A percentile compares a stretch with the other conserved stretches of the same genome.
Evolutionary conservation across 192 early-diverging fungal genomes (phyloP).

Genomic region (Thamnidium elegans): DNA sequence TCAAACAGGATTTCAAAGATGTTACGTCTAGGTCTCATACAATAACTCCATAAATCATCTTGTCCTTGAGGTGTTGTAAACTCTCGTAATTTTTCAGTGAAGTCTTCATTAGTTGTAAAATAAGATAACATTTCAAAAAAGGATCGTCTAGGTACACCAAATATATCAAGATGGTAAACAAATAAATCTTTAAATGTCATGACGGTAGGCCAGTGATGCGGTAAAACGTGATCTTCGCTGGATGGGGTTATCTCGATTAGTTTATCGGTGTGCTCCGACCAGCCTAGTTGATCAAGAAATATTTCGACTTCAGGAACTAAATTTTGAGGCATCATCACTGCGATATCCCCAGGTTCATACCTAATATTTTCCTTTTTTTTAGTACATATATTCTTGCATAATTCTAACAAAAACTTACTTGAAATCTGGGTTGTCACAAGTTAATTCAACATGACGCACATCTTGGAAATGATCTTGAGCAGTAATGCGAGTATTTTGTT

Average conservation of each 20-base stretch:
- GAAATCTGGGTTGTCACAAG: conserved; percentile 29
- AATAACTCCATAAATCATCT: conserved; percentile 88
- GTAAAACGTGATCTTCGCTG: conserved; percentile 44
- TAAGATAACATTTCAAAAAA: conserved; percentile 88
- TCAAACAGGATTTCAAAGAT: conserved; percentile 82
- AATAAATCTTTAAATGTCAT: conserved; percentile 79
- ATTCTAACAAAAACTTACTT: conserved; percentile 1
- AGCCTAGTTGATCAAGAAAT: conserved; percentile 69
- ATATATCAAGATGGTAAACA: conserved; percentile 77
- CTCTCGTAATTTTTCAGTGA: conserved; percentile 80
- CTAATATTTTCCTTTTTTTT: conserved; percentile 24
- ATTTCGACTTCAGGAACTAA: conserved; percentile 58
- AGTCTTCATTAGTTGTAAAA: conserved; percentile 67
- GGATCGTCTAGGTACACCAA: conserved; percentile 78
- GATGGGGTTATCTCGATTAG: conserved; percentile 50
- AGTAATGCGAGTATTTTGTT: conserved; percentile 70
- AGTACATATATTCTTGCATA: background rate
- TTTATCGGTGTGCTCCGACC: conserved; percentile 64
- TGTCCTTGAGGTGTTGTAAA: conserved; percentile 76
- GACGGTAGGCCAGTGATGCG: conserved; percentile 45
- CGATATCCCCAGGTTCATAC: conserved; percentile 81
- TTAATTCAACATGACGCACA: conserved; percentile 80
- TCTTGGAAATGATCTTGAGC: conserved; percentile 84
- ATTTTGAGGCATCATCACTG: conserved; percentile 75
- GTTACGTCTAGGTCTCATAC: conserved; percentile 75